Evolutionary conservation across 805 yeast genomes (phyloP).

Genomic region (Naumovozyma dairenensis): DNA sequence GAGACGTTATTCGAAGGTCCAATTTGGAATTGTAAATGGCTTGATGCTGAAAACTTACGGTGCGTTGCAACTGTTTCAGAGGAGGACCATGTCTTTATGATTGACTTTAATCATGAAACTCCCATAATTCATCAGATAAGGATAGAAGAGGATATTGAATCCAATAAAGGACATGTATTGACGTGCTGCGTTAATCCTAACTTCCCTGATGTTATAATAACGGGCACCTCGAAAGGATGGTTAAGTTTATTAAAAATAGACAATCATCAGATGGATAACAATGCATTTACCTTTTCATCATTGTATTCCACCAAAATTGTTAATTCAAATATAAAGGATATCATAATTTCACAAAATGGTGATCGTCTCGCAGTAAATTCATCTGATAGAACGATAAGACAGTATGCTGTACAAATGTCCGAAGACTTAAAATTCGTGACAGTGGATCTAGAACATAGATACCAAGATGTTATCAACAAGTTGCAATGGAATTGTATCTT

Average conservation of each 20-base stretch:
- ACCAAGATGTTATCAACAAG: slow-evolving; percentile 82
- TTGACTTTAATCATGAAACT: slow-evolving; percentile 11
- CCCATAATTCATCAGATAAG: slow-evolving; percentile 1
- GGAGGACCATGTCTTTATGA: slow-evolving; percentile 36
- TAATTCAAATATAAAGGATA: slow-evolving; percentile 59
- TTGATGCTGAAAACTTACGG: slow-evolving; percentile 14
- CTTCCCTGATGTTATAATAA: slow-evolving; percentile 38
- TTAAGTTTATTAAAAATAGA: slow-evolving; percentile 38
- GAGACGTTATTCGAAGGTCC: slow-evolving; percentile 54
- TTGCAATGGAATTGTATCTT: slow-evolving; percentile 80
- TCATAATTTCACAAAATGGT: slow-evolving; percentile 49
- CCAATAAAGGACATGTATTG: slow-evolving; percentile 20
- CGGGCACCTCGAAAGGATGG: slow-evolving; percentile 79
- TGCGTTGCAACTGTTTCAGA: slow-evolving; percentile 62
- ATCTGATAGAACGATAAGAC: slow-evolving; percentile 69
- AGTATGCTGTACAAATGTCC: slow-evolving; percentile 24
- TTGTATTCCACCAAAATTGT: slow-evolving; percentile 49
- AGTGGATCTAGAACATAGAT: slow-evolving; percentile 62
- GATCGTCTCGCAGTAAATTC: slow-evolving; percentile 60
- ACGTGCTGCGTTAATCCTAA: slow-evolving; percentile 26
- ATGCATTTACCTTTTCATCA: slow-evolving; percentile 19
- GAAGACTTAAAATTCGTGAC: slow-evolving; percentile 5
- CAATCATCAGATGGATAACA: background rate
- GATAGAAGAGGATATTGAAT: background rate
- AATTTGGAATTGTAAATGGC: slow-evolving; percentile 45